phyloP scores from a whole-genome alignment of 108 stramenopile genomes.

The Thalassiosira profunda region DNA sequence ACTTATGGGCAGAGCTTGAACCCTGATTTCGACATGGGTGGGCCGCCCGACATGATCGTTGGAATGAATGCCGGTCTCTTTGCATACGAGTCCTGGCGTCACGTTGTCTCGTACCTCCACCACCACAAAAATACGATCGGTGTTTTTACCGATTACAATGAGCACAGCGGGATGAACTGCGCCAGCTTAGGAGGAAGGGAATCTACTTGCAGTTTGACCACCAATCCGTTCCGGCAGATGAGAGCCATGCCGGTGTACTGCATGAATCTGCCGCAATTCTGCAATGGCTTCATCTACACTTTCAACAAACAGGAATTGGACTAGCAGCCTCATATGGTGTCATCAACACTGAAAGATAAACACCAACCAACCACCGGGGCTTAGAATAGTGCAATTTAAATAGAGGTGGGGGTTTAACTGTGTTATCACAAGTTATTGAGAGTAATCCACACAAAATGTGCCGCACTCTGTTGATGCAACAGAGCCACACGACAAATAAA shows the following conservation, averaged over 20 bases:
- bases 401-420: too few species aligned
- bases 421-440: too few species aligned
- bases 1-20: slow-evolving; percentile 80
- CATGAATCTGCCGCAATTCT: slow-evolving; percentile 92
- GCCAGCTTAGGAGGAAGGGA: slow-evolving; percentile 76
- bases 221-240: slow-evolving; percentile 92
- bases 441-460: too few species aligned
- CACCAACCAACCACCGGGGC: too few species aligned
- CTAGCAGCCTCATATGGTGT: background rate
- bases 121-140: slow-evolving; percentile 63
- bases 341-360: too few species aligned
- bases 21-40: slow-evolving; percentile 88
- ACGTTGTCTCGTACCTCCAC: slow-evolving; percentile 71
- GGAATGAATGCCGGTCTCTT: slow-evolving; percentile 89
- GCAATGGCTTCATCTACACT: slow-evolving; percentile 89
- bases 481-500: too few species aligned
- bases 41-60: slow-evolving; percentile 88
- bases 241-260: slow-evolving; percentile 88
- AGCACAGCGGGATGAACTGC: slow-evolving; percentile 85
- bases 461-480: too few species aligned
- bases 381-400: too few species aligned
- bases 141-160: slow-evolving; percentile 93
- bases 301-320: slow-evolving; percentile 84
- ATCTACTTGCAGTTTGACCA: slow-evolving; percentile 56
- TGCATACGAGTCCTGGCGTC: slow-evolving; percentile 88